Conservation (phyloP, 2,329 filamentous ascomycete species). For the Fusarium veterinarium region DNA sequence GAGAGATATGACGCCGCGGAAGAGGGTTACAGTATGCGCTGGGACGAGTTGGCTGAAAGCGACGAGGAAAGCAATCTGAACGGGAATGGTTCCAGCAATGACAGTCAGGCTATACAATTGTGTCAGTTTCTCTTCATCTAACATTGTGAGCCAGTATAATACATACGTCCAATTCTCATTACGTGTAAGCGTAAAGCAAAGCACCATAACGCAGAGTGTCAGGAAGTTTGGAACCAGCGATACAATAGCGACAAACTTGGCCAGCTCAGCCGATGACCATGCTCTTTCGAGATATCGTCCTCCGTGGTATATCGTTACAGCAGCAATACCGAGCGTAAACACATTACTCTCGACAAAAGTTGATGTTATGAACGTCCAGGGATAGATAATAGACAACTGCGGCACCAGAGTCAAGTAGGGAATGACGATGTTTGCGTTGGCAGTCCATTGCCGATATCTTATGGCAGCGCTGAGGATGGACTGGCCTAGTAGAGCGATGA, state of each 20-base stretch:
- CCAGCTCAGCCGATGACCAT: conserved; percentile 92
- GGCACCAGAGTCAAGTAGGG: conserved; percentile 92
- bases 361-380: conserved; percentile 90
- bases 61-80: conserved; percentile 94
- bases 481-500: conserved; percentile 79
- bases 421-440: conserved; percentile 74
- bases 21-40: conserved; percentile 94
- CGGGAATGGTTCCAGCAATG: conserved; percentile 87
- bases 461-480: conserved; percentile 86
- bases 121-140: conserved; percentile 6
- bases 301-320: conserved; percentile 85
- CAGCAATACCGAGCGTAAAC: conserved; percentile 83
- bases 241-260: conserved; percentile 85
- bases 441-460: conserved; percentile 76
- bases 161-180: conserved; percentile 77
- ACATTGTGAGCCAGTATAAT: not conserved
- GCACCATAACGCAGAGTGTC: conserved; percentile 77
- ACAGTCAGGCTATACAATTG: conserved; percentile 71
- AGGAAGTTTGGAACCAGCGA: conserved; percentile 83
- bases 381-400: conserved; percentile 84
- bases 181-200: conserved; percentile 77
- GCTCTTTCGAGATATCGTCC: conserved; percentile 95
- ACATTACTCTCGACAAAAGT: conserved; percentile 94
- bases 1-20: conserved; percentile 87
- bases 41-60: conserved; percentile 98